Percentiles rank a stretch among this genome's conserved stretches.
Evolutionary conservation across 2,329 filamentous ascomycete species (phyloP).

Genomic region (Ceratocystis ficicola): DNA sequence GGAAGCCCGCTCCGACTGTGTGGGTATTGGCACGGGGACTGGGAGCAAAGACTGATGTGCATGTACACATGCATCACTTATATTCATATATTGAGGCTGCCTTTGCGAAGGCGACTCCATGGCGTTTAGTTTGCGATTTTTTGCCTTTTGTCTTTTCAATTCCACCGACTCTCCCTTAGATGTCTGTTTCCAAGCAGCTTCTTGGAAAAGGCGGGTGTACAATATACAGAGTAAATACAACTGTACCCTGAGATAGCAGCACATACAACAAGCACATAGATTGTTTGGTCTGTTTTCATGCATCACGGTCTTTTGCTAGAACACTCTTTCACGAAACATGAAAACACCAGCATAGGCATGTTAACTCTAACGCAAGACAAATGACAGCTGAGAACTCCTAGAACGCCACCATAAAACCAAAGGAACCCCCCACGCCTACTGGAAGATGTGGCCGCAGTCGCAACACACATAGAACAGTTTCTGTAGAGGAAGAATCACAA

Average conservation of each 20-base stretch:
- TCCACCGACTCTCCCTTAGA: background rate
- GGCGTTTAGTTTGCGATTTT: slow-evolving; percentile 5
- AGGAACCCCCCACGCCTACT: slow-evolving; percentile 29
- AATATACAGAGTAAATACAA: background rate
- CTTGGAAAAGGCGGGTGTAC: background rate
- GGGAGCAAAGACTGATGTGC: background rate
- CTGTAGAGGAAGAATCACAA: slow-evolving; percentile 33
- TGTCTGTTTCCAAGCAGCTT: background rate
- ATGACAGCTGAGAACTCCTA: slow-evolving; percentile 5
- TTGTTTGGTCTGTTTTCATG: too few species aligned
- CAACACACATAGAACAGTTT: slow-evolving; percentile 93
- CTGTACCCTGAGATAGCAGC: background rate
- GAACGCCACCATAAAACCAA: slow-evolving; percentile 14
- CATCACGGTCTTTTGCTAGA: too few species aligned
- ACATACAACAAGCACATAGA: background rate
- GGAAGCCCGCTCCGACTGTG: background rate
- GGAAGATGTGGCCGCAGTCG: slow-evolving; percentile 80
- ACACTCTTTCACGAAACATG: background rate
- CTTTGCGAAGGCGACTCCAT: background rate
- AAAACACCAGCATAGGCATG: background rate
- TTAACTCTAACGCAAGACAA: background rate
- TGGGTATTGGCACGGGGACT: background rate
- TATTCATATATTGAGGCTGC: slow-evolving; percentile 5
- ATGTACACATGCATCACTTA: background rate
- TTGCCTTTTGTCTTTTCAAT: background rate